These are phyloP conservation scores for Emericellopsis atlantica DNA, from an alignment of 2,329 filamentous ascomycete genomes.

Conservation along the genomic window DNA sequence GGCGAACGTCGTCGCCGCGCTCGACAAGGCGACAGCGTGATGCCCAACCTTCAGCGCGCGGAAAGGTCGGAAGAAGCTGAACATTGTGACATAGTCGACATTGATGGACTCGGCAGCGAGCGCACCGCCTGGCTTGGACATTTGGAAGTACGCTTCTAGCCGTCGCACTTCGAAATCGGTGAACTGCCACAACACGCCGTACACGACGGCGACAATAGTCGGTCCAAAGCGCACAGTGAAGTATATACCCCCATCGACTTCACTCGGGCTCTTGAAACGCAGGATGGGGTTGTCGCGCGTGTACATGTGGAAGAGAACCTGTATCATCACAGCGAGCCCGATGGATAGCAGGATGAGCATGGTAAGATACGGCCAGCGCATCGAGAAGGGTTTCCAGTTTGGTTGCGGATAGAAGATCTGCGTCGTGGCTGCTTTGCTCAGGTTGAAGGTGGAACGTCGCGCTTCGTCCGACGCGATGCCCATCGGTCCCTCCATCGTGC, in stretches of 20 bases:
- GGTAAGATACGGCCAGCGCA: slow-evolving; percentile 48
- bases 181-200: slow-evolving; percentile 53
- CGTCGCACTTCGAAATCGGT: slow-evolving; percentile 54
- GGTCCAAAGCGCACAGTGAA: slow-evolving; percentile 53
- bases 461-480: slow-evolving; percentile 13
- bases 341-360: slow-evolving; percentile 41
- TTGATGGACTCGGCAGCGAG: slow-evolving; percentile 56
- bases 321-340: slow-evolving; percentile 35
- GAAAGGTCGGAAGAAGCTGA: slow-evolving; percentile 53
- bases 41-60: slow-evolving; percentile 49
- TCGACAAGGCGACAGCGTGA: slow-evolving; percentile 56
- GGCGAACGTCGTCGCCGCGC: slow-evolving; percentile 50
- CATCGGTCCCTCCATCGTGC: slow-evolving; percentile 32
- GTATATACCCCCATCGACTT: slow-evolving; percentile 39
- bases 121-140: slow-evolving; percentile 47
- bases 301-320: slow-evolving; percentile 41
- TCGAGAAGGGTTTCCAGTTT: slow-evolving; percentile 55
- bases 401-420: slow-evolving; percentile 49
- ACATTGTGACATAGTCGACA: slow-evolving; percentile 59
- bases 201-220: slow-evolving; percentile 47
- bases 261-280: slow-evolving; percentile 32
- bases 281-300: slow-evolving; percentile 27
- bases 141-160: slow-evolving; percentile 54
- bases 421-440: slow-evolving; percentile 21
- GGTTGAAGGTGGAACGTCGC: slow-evolving; percentile 23